Base-by-base conservation (phyloP, 371 early-diverging fungal genomes). In the Nematocida minor region DNA sequence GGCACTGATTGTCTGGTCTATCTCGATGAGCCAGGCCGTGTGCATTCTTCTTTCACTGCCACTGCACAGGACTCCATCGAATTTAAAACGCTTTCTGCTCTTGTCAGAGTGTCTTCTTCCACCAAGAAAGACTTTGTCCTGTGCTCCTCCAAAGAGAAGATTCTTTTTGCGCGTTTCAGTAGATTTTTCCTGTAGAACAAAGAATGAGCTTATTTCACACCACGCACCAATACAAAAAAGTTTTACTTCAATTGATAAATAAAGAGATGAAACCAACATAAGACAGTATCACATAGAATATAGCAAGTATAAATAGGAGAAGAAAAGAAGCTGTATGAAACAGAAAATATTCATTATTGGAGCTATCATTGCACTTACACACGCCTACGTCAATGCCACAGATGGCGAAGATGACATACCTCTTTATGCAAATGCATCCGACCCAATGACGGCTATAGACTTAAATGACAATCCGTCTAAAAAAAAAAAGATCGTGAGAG, bases 71-170 rank as follows among this genome's bases (percentile, higher is more conserved):
- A 6, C 31, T 6, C 41, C 16, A 14, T 53, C 4, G 18, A 63
- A 51, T 62, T 64, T 29, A 64, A 47, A 36, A 20, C 22, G 16
- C 64, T 74, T 27, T 7, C 64, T 38, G 77, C 66, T 2, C 53
- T 74, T 6, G 66, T 66, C n/a, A 47, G 77, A 9, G 66, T 74
- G 32, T 74, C 77, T 18, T 74, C 77, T 14, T 74, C 77, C 7
- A 54, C 77, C 2, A 74, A 74, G 46, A 74, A 74, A 32, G 77
- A 60, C 11, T 70, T 44, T 64, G 64, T 74, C 42, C 4, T 63
- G 4, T 34, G n/a, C 1, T 36, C 64, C 4, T 11, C 16, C 16
- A 38, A 38, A 14, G 6, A 44, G 18, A 41, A 6, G n/a, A 18
- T 31, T 1, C 48, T 60, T 29, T 74, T 74, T 32, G n/a, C 51